Base-by-base conservation (phyloP, 75 land plant genomes). In the Gnetum montanum region DNA sequence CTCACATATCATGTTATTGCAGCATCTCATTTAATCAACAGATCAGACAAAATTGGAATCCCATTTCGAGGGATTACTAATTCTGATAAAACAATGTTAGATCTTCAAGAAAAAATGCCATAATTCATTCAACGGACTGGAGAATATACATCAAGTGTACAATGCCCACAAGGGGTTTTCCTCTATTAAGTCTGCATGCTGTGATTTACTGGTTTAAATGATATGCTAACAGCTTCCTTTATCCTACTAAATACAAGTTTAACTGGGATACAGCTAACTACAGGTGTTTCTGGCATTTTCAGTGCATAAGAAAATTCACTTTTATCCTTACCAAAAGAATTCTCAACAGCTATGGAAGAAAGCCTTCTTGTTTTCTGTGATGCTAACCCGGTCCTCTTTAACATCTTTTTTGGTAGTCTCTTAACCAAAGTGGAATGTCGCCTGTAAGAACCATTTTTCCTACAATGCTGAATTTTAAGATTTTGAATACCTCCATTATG, bases 231-330 rank as follows among this genome's bases (percentile, higher is more conserved):
- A 15, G 37, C 55, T 53, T 64, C 67, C 37, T 58, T 64, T 58
- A 86, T 70, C 58, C 91, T 66, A 66, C 77, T 79, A 43, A 79
- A 86, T 31, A 83, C 77, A 43, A 83, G 31, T 46, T 76, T 86
- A 1, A 79, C 77, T 10, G 91, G 91, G 37, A 86, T 79, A 52
- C 86, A 82, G 12, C 86, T 70, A 29, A 86, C 73, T 36, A 70
- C 13, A 7, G 82, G 66, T 1, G 68, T 60, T 10, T 24, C 57
- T 3, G 37, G 13, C 8, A 33, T 31, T 53, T 53, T 53, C 22
- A 53, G 33, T 44, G 34, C 51, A 54, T 36, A 30, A 52, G 33
- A 22, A 40, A 6, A 40, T 36, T 30, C 62, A 33, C 13, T 26
- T 26, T 45, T 54, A 34, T 31, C 44, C 25, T 31, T 57, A 18